Percentiles rank a stretch among this genome's conserved stretches.
Evolutionary conservation across 768 basidiomycete genomes (phyloP).

Genomic region (Suillus discolor): DNA sequence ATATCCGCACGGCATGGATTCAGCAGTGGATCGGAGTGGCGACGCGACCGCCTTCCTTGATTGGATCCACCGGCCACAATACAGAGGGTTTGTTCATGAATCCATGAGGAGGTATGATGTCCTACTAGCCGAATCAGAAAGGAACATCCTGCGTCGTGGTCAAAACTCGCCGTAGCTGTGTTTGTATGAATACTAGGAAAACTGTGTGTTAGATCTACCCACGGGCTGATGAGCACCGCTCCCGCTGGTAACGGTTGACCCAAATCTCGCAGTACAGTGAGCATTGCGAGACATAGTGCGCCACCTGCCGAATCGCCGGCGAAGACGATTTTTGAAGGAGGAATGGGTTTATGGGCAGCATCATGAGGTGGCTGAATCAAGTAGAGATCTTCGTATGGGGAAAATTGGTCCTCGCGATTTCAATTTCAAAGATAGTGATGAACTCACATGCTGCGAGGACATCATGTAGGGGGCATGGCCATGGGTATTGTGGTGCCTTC

Average conservation of each 20-base stretch:
- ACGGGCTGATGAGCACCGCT: slow-evolving; percentile 77
- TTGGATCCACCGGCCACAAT: slow-evolving; percentile 55
- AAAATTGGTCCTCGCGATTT: neutral
- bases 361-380: slow-evolving; percentile 68
- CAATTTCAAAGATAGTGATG: neutral
- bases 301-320: slow-evolving; percentile 84
- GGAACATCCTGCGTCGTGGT: neutral
- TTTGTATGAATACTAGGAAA: slow-evolving; percentile 78
- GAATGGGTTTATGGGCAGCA: slow-evolving; percentile 63
- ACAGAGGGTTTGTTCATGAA: slow-evolving; percentile 62
- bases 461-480: slow-evolving; percentile 78
- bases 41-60: slow-evolving; percentile 38
- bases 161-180: slow-evolving; percentile 51
- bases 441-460: slow-evolving; percentile 67
- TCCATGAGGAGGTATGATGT: slow-evolving; percentile 66
- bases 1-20: slow-evolving; percentile 53
- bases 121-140: slow-evolving; percentile 38
- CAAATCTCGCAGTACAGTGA: slow-evolving; percentile 70
- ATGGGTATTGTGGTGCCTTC: slow-evolving; percentile 84
- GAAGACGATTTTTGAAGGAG: slow-evolving; percentile 69
- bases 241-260: slow-evolving; percentile 73
- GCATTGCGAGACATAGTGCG: slow-evolving; percentile 58
- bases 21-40: slow-evolving; percentile 45
- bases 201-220: slow-evolving; percentile 85
- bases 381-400: slow-evolving; percentile 57